A percentile compares a stretch with the other conserved stretches of the same genome.
Evolutionary conservation across 2,329 filamentous ascomycete species (phyloP).

Genomic region (Calonectria crousiana): DNA sequence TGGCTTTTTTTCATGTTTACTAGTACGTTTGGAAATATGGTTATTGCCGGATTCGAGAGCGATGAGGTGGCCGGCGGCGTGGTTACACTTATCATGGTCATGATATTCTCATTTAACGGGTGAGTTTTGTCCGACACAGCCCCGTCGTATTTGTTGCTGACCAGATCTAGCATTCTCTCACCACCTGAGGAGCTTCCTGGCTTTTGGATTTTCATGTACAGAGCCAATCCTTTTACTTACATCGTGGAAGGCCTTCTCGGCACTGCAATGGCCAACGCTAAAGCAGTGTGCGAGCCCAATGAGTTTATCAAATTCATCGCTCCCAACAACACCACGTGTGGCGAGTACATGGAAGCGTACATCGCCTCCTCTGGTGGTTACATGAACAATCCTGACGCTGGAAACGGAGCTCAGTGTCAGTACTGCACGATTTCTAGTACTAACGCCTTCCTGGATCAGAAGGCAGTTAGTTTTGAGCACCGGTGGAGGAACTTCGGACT

Average conservation of each 20-base stretch:
- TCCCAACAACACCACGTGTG: slow-evolving; percentile 17
- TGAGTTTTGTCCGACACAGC: not conserved
- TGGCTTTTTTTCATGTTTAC: slow-evolving; percentile 74
- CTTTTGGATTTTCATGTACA: slow-evolving; percentile 32
- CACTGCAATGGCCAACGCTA: slow-evolving; percentile 16
- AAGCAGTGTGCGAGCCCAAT: slow-evolving; percentile 17
- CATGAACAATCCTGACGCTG: slow-evolving; percentile 9
- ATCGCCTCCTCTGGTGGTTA: slow-evolving; percentile 14
- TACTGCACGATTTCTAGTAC: slow-evolving; percentile 56
- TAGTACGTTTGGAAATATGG: slow-evolving; percentile 73
- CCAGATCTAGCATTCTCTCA: slow-evolving; percentile 15
- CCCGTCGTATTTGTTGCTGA: not conserved
- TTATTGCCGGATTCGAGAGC: slow-evolving; percentile 72
- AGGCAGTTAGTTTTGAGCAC: slow-evolving; percentile 59
- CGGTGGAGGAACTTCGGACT: slow-evolving; percentile 69
- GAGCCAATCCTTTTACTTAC: slow-evolving; percentile 27
- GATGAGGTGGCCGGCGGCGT: slow-evolving; percentile 74
- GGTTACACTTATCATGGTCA: slow-evolving; percentile 71
- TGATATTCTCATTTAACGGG: slow-evolving; percentile 68
- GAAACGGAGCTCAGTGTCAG: slow-evolving; percentile 50
- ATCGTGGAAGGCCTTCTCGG: slow-evolving; percentile 27
- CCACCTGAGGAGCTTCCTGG: slow-evolving; percentile 16
- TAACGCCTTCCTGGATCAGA: slow-evolving; percentile 52
- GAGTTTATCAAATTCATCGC: slow-evolving; percentile 23
- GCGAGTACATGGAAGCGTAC: slow-evolving; percentile 19